Evolutionary conservation across 2,329 filamentous ascomycete species (phyloP).

Genomic region (Colletotrichum sp.): DNA sequence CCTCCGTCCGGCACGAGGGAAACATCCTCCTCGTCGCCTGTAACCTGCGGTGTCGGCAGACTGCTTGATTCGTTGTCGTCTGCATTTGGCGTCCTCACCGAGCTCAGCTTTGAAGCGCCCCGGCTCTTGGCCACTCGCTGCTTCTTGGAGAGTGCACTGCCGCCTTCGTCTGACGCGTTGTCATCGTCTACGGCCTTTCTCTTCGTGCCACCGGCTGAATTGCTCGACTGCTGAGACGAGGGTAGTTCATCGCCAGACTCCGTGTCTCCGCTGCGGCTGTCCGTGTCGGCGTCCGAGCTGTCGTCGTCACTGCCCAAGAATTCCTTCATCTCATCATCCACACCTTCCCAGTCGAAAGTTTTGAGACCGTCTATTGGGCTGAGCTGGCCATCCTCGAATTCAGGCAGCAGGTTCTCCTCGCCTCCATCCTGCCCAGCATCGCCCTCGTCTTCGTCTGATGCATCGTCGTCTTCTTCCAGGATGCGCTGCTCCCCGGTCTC

Average conservation of each 20-base stretch:
- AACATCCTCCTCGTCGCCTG: conserved; percentile 45
- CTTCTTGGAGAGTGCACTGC: conserved; percentile 51
- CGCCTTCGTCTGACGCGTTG: conserved; percentile 26
- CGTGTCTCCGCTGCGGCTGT: conserved; percentile 22
- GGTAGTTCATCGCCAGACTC: conserved; percentile 22
- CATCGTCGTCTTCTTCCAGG: conserved; percentile 39
- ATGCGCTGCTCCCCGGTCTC: conserved; percentile 48
- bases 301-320: conserved; percentile 68
- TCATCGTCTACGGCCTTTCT: conserved; percentile 27
- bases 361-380: conserved; percentile 62
- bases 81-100: conserved; percentile 46
- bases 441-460: conserved; percentile 35
- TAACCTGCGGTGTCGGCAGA: conserved; percentile 46
- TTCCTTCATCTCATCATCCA: conserved; percentile 77
- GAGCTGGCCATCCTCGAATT: conserved; percentile 49
- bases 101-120: conserved; percentile 52
- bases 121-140: conserved; percentile 51
- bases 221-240: conserved; percentile 4
- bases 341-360: conserved; percentile 65
- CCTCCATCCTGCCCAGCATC: conserved; percentile 44
- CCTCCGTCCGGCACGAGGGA: conserved; percentile 23
- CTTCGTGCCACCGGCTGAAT: conserved; percentile 10
- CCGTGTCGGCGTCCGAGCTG: conserved; percentile 45
- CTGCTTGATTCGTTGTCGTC: conserved; percentile 38
- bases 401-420: conserved; percentile 54